Evolutionary conservation across 257 asterid species (phyloP), one percentile per base, ranked within the genome.

Genomic region (Thymus quinquecostatus): DNA sequence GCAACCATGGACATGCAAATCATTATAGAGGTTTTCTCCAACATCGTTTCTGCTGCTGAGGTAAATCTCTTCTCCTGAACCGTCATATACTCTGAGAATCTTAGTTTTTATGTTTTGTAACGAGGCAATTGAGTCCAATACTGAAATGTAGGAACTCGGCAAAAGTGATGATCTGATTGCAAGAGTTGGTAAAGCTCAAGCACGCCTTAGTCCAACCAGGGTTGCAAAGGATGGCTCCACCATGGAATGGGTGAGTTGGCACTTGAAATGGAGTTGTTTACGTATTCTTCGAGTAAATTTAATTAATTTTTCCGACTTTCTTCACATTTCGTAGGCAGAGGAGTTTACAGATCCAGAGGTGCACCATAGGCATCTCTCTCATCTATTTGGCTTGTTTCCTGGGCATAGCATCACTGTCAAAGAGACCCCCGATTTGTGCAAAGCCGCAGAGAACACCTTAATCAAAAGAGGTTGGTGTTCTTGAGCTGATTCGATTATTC

Each of bases 1-100:
- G 70, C 96, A 3, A 77, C 97, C 59, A 91, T 91, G 96, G 97
- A 91, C 82, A 82, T 87, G 85, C 81, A 86, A 66, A 91, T 89
- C 61, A 83, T 83, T 33, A 77, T 74, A 36, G 95, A 89, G 80
- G 83, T 87, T 75, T 89, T 91, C 82, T 80, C 83, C 21, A 74
- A 82, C 77, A 75, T 82, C 60, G 41, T 87, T 45, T 79, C 87
- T 78, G 96, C 97, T 79, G 86, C 95, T 50, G 84, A 87, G 96
- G 96, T 89, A 72, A 54, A 72, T 64, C 36, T 68, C 58, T 51
- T 50, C 60, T 21, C 51, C 21, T 14, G 8, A 62, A 54, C 50
- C 30, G 21, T 48, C 32, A 29, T 33, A 59, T 27, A 29, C n/a
- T 55, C 66, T 38, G 21, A 51, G 40, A 44, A 27, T 71, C 47